Percentiles rank a stretch among this genome's conserved stretches.
These are phyloP conservation scores for Blastobotrys aristatus DNA, from an alignment of 1,139 yeast species.

Conservation along the genomic window DNA sequence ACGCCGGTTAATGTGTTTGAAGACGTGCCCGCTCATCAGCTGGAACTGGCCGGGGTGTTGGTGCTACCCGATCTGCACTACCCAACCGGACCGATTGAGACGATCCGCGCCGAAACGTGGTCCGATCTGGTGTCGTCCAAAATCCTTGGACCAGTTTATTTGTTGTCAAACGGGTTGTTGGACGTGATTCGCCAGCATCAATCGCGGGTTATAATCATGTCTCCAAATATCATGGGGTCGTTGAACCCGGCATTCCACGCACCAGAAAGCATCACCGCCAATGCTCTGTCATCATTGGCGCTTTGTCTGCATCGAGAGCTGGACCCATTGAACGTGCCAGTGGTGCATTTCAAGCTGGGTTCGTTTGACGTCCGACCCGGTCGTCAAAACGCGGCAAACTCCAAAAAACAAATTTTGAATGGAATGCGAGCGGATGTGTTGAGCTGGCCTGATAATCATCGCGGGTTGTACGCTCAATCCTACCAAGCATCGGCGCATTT, in stretches of 20 bases:
- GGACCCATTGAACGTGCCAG: conserved; percentile 25
- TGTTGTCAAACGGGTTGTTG: conserved; percentile 54
- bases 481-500: conserved; percentile 33
- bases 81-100: conserved; percentile 66
- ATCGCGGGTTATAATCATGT: conserved; percentile 36
- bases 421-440: conserved; percentile 38
- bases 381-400: conserved; percentile 11
- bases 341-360: conserved; percentile 34
- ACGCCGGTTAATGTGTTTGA: conserved; percentile 43
- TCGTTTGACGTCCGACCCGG: conserved; percentile 36
- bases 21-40: conserved; percentile 50
- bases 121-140: conserved; percentile 44
- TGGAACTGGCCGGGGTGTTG: conserved; percentile 53
- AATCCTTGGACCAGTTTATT: conserved; percentile 44
- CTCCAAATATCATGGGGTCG: conserved; percentile 38
- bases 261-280: conserved; percentile 36
- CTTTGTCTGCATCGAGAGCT: conserved; percentile 38
- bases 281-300: conserved; percentile 37
- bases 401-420: conserved; percentile 30
- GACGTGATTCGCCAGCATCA: conserved; percentile 48
- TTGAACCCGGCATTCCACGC: conserved; percentile 40
- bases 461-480: conserved; percentile 35
- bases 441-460: conserved; percentile 38
- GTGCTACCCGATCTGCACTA: conserved; percentile 61
- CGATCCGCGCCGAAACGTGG: conserved; percentile 53